A percentile compares a stretch with the other conserved stretches of the same genome.
Evolutionary conservation across 2,329 filamentous ascomycete species (phyloP).

Genomic region (Colletotrichum sp.): DNA sequence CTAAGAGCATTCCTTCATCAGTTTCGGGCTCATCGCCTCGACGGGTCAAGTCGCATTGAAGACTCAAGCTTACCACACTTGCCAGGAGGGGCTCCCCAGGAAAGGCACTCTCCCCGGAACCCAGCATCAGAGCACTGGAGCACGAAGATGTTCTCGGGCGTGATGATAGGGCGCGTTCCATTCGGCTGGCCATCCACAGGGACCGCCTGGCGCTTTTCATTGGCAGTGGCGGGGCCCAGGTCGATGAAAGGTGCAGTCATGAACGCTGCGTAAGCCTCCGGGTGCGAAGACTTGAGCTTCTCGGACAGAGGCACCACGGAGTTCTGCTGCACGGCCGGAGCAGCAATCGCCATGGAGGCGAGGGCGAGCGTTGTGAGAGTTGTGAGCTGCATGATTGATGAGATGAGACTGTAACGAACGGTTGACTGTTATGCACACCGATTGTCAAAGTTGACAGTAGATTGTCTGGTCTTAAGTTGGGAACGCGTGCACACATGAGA

Average conservation of each 20-base stretch:
- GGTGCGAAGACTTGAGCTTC: background rate
- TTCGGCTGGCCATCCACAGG: constrained; percentile 5
- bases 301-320: background rate
- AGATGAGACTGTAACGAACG: background rate
- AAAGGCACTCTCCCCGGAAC: background rate
- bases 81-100: constrained; percentile 7
- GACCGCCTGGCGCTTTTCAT: background rate
- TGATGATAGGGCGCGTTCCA: background rate
- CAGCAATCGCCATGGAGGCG: background rate
- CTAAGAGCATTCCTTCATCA: background rate
- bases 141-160: constrained; percentile 3
- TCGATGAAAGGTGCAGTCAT: background rate
- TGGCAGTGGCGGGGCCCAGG: background rate
- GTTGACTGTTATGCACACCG: background rate
- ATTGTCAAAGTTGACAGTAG: background rate
- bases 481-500: background rate
- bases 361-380: background rate
- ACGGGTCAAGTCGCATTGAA: background rate
- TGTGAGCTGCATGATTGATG: background rate
- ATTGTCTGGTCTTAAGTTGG: background rate
- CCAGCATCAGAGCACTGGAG: constrained; percentile 8
- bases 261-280: constrained; percentile 10
- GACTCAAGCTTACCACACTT: background rate
- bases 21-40: background rate
- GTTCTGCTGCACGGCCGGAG: background rate